These are phyloP conservation scores for Brassica juncea DNA, from an alignment of 345 rosid genomes.

Conservation along the genomic window DNA sequence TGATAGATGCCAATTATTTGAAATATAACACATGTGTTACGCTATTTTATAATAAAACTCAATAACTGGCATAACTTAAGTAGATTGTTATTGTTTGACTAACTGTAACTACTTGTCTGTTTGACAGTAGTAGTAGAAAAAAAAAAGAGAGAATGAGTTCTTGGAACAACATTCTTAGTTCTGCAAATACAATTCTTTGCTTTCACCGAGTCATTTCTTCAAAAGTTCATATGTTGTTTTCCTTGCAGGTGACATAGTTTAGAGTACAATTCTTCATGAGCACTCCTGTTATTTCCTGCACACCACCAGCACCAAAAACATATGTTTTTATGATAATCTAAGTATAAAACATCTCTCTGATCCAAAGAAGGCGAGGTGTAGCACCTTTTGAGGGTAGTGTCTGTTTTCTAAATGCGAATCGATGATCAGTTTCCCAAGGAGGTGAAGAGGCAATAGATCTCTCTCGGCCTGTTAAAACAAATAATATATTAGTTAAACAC, in stretches of 20 bases:
- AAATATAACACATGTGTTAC: too few species aligned
- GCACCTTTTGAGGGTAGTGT: background rate
- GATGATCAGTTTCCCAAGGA: background rate
- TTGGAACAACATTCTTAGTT: background rate
- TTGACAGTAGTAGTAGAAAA: background rate
- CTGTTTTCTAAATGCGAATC: background rate
- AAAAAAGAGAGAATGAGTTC: background rate
- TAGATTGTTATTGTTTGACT: too few species aligned
- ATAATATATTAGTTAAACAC: background rate
- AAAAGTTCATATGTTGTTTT: too few species aligned
- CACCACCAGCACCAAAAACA: background rate
- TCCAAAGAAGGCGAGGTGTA: background rate
- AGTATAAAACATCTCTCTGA: background rate
- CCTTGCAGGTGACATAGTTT: constrained; percentile 53
- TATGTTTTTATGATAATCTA: background rate
- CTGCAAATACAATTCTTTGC: background rate
- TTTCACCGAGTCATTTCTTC: too few species aligned
- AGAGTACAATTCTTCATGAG: constrained; percentile 61
- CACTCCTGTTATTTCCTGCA: constrained; percentile 61
- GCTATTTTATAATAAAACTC: too few species aligned
- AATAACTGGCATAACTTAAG: too few species aligned
- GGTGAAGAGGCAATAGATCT: background rate
- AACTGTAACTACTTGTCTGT: background rate
- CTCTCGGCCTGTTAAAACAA: constrained; percentile 42
- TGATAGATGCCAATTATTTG: background rate